A percentile compares a stretch with the other conserved stretches of the same genome.
Conservation (phyloP, 2,329 filamentous ascomycete species). For the Fusarium foetens region DNA sequence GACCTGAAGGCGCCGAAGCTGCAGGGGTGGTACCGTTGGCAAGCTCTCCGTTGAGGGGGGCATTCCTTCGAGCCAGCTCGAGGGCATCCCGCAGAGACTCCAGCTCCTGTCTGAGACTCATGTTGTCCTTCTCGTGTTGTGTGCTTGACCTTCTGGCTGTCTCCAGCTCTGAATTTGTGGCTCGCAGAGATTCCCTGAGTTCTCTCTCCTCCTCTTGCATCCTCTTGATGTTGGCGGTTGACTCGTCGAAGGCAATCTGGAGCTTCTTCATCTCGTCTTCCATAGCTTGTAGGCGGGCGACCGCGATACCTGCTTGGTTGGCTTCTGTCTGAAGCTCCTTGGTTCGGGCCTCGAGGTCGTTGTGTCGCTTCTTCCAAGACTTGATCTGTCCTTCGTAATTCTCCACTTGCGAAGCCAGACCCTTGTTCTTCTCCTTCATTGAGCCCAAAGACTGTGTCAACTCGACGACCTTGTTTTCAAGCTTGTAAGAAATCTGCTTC, state of each 20-base stretch:
- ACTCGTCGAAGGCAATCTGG: constrained; percentile 89
- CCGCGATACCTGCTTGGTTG: constrained; percentile 96
- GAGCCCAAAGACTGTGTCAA: constrained; percentile 92
- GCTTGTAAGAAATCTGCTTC: constrained; percentile 99
- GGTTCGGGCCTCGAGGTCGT: constrained; percentile 85
- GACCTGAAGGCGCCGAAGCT: constrained; percentile 71
- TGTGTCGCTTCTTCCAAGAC: constrained; percentile 93
- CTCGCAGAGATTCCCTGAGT: constrained; percentile 82
- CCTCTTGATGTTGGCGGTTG: constrained; percentile 87
- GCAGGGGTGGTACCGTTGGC: constrained; percentile 53
- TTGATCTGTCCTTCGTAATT: constrained; percentile 97
- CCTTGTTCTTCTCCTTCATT: constrained; percentile 95
- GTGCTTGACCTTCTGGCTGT: constrained; percentile 78
- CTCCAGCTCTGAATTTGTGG: constrained; percentile 84
- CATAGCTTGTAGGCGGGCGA: constrained; percentile 88
- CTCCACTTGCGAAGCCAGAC: constrained; percentile 85
- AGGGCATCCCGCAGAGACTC: constrained; percentile 92
- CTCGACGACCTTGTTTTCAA: constrained; percentile 99
- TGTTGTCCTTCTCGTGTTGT: constrained; percentile 85
- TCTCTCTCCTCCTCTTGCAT: constrained; percentile 94
- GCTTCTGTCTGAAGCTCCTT: constrained; percentile 97
- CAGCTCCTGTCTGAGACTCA: constrained; percentile 86
- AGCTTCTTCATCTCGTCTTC: constrained; percentile 96
- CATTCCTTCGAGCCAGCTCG: constrained; percentile 82
- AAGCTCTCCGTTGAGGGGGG: constrained; percentile 74